Conservation (phyloP, 2,329 filamentous ascomycete genomes). For the Fusarium hainanense region DNA sequence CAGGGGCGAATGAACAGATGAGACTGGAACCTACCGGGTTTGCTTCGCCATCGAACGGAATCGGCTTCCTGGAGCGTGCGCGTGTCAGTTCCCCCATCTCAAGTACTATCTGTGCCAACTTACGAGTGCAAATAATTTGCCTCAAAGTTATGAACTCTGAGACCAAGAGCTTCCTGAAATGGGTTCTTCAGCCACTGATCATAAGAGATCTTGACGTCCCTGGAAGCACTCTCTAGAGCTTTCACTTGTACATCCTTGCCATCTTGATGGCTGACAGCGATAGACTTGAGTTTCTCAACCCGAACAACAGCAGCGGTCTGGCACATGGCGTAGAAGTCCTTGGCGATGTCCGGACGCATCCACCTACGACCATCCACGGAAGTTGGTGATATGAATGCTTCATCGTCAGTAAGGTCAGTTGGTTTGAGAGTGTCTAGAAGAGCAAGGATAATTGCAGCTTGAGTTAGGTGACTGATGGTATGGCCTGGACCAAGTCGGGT, state of each 20-base stretch:
- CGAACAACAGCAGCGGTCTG: background rate
- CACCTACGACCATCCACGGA: background rate
- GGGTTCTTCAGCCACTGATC: background rate
- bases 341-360: background rate
- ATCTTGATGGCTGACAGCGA: background rate
- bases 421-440: background rate
- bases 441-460: background rate
- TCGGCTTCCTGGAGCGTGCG: background rate
- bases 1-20: fast-evolving
- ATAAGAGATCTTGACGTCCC: background rate
- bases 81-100: background rate
- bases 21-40: background rate
- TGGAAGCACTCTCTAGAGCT: background rate
- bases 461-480: background rate
- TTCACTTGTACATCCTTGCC: background rate
- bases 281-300: background rate
- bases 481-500: background rate
- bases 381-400: background rate
- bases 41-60: background rate
- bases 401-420: background rate
- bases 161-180: background rate
- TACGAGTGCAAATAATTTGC: background rate
- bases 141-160: background rate
- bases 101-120: background rate
- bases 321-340: background rate